phyloP scores from a whole-genome alignment of 768 basidiomycete genomes.

The Stropharia rugosoannulata region DNA sequence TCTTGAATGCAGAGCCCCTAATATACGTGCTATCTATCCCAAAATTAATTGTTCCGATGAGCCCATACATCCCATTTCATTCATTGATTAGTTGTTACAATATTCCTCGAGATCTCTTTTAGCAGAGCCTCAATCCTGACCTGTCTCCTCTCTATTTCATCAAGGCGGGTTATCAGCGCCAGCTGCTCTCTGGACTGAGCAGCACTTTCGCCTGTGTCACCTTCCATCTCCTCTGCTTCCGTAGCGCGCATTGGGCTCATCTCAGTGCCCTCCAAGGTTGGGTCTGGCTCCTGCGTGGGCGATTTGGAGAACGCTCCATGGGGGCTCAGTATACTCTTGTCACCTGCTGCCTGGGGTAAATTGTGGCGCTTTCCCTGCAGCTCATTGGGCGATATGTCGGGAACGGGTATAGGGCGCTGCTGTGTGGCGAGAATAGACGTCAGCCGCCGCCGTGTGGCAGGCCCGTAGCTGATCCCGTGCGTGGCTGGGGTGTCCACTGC shows the following conservation, averaged over 20 bases:
- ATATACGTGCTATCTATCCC: too few relatives aligned
- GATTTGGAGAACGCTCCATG: slow-evolving; percentile 8
- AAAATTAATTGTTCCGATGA: too few relatives aligned
- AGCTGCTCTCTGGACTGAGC: slow-evolving; percentile 7
- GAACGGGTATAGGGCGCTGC: slow-evolving; percentile 7
- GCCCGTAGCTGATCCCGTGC: slow-evolving; percentile 41
- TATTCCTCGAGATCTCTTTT: slow-evolving; percentile 30
- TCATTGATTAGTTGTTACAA: slow-evolving; percentile 14
- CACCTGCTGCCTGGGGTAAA: slow-evolving; percentile 9
- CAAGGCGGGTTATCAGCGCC: slow-evolving; percentile 15
- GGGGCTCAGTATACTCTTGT: slow-evolving; percentile 9
- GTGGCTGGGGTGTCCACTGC: slow-evolving; percentile 10
- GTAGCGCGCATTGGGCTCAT: slow-evolving; percentile 10
- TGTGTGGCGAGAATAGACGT: slow-evolving; percentile 28
- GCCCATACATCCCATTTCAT: too few relatives aligned
- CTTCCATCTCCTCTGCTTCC: slow-evolving; percentile 19
- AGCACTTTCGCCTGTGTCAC: slow-evolving; percentile 14
- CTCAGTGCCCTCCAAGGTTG: background rate
- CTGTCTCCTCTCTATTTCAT: slow-evolving; percentile 34
- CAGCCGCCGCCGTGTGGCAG: slow-evolving; percentile 40
- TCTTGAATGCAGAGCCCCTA: too few relatives aligned
- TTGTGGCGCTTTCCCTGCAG: slow-evolving; percentile 7
- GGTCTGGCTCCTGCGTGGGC: slow-evolving; percentile 12
- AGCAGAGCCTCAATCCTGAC: slow-evolving; percentile 46
- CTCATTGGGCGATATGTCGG: slow-evolving; percentile 14